Conservation (phyloP, 2,329 filamentous ascomycete genomes). For the Pleurostoma richardsiae region DNA sequence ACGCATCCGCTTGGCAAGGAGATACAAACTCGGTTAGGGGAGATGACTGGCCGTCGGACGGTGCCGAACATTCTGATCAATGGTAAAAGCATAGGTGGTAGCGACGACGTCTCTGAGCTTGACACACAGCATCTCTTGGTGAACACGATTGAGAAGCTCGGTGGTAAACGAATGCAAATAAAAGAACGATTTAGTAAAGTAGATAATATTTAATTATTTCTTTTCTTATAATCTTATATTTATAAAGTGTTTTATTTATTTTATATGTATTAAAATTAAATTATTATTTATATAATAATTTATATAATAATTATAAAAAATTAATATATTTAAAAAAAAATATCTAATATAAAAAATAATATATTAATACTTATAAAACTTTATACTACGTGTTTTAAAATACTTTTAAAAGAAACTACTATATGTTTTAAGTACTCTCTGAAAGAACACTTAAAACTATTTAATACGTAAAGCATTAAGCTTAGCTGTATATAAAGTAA, state of each 20-base stretch:
- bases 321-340: too few relatives aligned
- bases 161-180: conserved; percentile 57
- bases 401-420: too few relatives aligned
- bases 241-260: too few relatives aligned
- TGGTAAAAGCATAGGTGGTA: conserved; percentile 82
- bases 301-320: too few relatives aligned
- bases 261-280: background rate
- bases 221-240: too few relatives aligned
- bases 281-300: too few relatives aligned
- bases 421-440: background rate
- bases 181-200: conserved; percentile 35
- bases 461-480: background rate
- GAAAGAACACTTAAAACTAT: background rate
- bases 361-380: too few relatives aligned
- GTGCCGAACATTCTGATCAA: conserved; percentile 91
- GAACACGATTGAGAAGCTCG: conserved; percentile 68
- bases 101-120: conserved; percentile 76
- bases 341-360: too few relatives aligned
- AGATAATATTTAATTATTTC: too few relatives aligned
- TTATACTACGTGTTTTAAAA: too few relatives aligned
- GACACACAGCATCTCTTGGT: conserved; percentile 62
- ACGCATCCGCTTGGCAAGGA: conserved; percentile 66
- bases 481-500: too few relatives aligned
- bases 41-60: conserved; percentile 74
- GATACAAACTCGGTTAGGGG: conserved; percentile 66